phyloP scores from a whole-genome alignment of 345 rosid genomes.

The Salix arbutifolia region DNA sequence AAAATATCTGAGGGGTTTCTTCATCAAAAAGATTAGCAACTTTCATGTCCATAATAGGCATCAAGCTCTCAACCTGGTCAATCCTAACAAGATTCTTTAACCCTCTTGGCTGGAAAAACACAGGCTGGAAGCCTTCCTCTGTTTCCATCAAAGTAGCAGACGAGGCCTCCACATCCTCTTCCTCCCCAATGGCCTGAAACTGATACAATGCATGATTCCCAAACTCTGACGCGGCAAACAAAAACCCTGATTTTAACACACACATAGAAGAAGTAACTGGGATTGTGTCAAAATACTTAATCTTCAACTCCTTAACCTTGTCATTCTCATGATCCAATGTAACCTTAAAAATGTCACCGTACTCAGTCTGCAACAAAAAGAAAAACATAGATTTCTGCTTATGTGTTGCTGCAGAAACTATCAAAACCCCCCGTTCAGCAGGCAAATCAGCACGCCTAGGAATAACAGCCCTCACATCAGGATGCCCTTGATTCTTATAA shows the following conservation, averaged over 20 bases:
- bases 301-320: slow-evolving; percentile 73
- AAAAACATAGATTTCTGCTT: slow-evolving; percentile 87
- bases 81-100: slow-evolving; percentile 90
- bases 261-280: slow-evolving; percentile 85
- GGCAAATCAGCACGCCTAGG: slow-evolving; percentile 93
- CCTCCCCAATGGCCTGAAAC: slow-evolving; percentile 89
- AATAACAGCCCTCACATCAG: slow-evolving; percentile 85
- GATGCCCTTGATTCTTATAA: slow-evolving; percentile 92
- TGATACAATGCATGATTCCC: slow-evolving; percentile 94
- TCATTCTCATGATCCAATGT: slow-evolving; percentile 74
- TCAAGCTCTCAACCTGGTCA: slow-evolving; percentile 93
- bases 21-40: slow-evolving; percentile 87
- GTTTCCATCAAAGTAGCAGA: slow-evolving; percentile 90
- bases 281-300: slow-evolving; percentile 90
- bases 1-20: slow-evolving; percentile 90
- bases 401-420: slow-evolving; percentile 88
- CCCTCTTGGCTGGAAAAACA: slow-evolving; percentile 87
- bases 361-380: slow-evolving; percentile 93
- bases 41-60: slow-evolving; percentile 99
- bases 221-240: slow-evolving; percentile 92
- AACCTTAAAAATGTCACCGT: slow-evolving; percentile 89
- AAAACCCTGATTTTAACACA: slow-evolving; percentile 81
- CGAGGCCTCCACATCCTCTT: slow-evolving; percentile 86
- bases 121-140: slow-evolving; percentile 94
- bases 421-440: slow-evolving; percentile 81